Conservation (phyloP, 129 eudicot species). For the Escallonia rubra region DNA sequence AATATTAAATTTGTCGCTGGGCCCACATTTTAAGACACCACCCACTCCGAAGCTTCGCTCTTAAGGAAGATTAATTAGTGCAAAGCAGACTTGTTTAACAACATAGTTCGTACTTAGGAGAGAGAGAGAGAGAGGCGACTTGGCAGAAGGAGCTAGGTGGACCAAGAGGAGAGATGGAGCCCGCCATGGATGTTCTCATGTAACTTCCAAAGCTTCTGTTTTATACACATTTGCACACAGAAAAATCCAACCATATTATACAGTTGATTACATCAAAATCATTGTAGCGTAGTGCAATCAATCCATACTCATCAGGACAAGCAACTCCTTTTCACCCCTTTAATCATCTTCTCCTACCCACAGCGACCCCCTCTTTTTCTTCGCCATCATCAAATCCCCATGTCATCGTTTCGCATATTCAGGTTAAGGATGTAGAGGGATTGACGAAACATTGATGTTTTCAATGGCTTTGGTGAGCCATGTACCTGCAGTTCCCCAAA, state of each 20-base stretch:
- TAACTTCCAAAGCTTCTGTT: neutral
- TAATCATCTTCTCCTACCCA: neutral
- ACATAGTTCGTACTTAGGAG: too few relatives aligned
- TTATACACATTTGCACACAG: too few relatives aligned
- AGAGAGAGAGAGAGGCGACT: too few relatives aligned
- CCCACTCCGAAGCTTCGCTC: neutral
- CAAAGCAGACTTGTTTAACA: neutral
- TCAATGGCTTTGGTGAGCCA: conserved; percentile 28
- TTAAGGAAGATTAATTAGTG: neutral
- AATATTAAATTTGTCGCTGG: neutral
- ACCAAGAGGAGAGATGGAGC: too few relatives aligned
- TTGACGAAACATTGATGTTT: neutral
- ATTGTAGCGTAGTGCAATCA: neutral
- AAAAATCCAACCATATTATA: too few relatives aligned
- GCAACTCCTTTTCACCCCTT: neutral
- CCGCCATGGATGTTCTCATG: neutral
- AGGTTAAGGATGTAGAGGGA: too few relatives aligned
- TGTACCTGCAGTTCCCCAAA: conserved; percentile 12
- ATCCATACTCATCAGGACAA: neutral
- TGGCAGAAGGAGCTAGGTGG: too few relatives aligned
- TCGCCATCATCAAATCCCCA: neutral
- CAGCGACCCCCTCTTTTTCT: neutral
- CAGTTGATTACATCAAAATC: too few relatives aligned
- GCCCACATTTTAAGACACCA: neutral
- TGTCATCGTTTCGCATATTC: neutral